phyloP scores from a whole-genome alignment of 2,329 filamentous ascomycete species.

The Alternaria rosae region DNA sequence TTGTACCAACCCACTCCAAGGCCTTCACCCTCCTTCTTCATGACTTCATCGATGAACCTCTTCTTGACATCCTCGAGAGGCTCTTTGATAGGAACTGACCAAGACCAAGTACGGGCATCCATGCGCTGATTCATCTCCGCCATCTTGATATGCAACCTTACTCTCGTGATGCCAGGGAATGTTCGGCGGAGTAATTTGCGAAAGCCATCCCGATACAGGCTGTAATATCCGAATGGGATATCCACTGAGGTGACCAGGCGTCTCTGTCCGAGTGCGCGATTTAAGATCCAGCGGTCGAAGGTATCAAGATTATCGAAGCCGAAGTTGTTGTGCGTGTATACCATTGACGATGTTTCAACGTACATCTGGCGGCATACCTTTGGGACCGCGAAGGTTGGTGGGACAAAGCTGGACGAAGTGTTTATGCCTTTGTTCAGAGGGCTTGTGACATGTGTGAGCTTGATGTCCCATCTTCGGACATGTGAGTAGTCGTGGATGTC shows the following conservation, averaged over 20 bases:
- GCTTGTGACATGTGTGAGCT: background rate
- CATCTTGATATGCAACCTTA: constrained; percentile 13
- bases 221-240: constrained; percentile 14
- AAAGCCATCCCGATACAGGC: constrained; percentile 7
- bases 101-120: background rate
- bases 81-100: background rate
- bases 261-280: constrained; percentile 12
- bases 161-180: constrained; percentile 17
- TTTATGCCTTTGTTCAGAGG: background rate
- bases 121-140: background rate
- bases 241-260: constrained; percentile 17
- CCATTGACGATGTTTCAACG: constrained; percentile 13
- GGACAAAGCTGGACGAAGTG: background rate
- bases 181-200: constrained; percentile 12
- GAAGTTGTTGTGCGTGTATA: constrained; percentile 18
- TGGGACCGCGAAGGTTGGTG: constrained; percentile 4
- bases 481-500: background rate
- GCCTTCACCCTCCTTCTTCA: constrained; percentile 11
- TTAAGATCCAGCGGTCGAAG: constrained; percentile 17
- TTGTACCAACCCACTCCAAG: constrained; percentile 11
- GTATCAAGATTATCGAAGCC: background rate
- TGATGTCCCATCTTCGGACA: background rate
- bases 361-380: constrained; percentile 22
- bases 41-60: constrained; percentile 6
- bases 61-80: constrained; percentile 5